phyloP scores from a whole-genome alignment of 2,329 filamentous ascomycete genomes.

The Diaporthe australafricana region DNA sequence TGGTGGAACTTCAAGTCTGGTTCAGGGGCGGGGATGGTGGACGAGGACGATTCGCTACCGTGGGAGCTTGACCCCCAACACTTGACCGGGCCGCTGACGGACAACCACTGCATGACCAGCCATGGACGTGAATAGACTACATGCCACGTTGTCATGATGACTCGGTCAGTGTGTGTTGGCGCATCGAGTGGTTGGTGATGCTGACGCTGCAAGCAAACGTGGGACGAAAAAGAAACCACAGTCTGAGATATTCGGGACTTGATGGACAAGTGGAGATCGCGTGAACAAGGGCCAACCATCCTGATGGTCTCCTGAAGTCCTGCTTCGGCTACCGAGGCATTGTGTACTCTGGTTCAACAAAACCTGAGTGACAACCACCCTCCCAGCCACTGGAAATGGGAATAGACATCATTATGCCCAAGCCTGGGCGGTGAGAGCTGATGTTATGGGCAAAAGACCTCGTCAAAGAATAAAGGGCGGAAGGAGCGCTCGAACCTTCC shows the following conservation, averaged over 20 bases:
- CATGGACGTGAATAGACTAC: neutral
- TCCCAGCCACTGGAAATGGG: neutral
- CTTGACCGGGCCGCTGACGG: slow-evolving; percentile 1
- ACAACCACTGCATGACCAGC: neutral
- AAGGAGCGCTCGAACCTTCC: too few species aligned
- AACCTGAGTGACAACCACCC: neutral
- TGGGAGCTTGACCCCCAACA: neutral
- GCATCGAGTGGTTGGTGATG: neutral
- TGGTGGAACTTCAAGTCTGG: slow-evolving; percentile 9
- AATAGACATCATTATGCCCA: neutral
- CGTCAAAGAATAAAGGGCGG: too few species aligned
- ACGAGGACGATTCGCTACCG: slow-evolving; percentile 19
- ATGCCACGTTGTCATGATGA: neutral
- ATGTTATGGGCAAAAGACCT: too few species aligned
- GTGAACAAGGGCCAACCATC: neutral
- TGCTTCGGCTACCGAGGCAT: neutral
- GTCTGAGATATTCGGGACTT: neutral
- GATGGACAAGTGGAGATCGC: neutral
- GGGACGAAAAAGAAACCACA: neutral
- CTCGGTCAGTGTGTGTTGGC: neutral
- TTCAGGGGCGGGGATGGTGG: slow-evolving; percentile 5
- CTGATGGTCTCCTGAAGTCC: neutral
- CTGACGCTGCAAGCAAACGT: neutral
- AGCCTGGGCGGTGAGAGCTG: neutral
- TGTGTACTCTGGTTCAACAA: too few species aligned